Evolutionary conservation across 768 basidiomycete species (phyloP).

Genomic region (Leccinum disarticulatum): DNA sequence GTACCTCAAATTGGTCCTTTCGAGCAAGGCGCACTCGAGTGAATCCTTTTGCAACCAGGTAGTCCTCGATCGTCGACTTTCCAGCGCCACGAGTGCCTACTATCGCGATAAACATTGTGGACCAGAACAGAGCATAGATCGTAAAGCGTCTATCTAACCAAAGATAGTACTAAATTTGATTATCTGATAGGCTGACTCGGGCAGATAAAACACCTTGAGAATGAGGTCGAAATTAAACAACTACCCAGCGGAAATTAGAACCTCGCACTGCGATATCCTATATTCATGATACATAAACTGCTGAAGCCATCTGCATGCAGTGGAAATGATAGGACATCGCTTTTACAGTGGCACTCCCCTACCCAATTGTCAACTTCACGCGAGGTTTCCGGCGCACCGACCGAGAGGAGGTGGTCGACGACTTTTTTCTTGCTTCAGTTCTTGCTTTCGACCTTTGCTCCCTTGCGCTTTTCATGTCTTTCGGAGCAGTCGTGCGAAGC

Average conservation of each 20-base stretch:
- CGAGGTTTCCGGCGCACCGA: conserved; percentile 19
- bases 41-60: conserved; percentile 61
- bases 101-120: conserved; percentile 64
- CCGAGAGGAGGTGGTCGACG: conserved; percentile 8
- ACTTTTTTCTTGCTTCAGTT: conserved; percentile 42
- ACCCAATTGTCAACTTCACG: conserved; percentile 18
- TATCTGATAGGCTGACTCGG: not conserved
- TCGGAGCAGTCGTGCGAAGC: conserved; percentile 72
- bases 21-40: conserved; percentile 42
- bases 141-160: not conserved
- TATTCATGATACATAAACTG: not conserved
- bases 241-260: not conserved
- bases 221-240: not conserved
- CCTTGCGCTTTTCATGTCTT: conserved; percentile 74
- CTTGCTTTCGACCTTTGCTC: conserved; percentile 52
- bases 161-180: not conserved
- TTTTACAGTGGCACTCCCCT: conserved; percentile 3
- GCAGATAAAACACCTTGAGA: too few species aligned
- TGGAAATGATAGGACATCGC: not conserved
- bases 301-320: not conserved
- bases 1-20: conserved; percentile 19
- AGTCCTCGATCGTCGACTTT: conserved; percentile 58
- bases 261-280: not conserved
- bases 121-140: not conserved
- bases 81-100: conserved; percentile 64